Evolutionary conservation across 352 stramenopile genomes (phyloP), one percentile per base, ranked within the genome.

Genomic region (Phytophthora cajani): DNA sequence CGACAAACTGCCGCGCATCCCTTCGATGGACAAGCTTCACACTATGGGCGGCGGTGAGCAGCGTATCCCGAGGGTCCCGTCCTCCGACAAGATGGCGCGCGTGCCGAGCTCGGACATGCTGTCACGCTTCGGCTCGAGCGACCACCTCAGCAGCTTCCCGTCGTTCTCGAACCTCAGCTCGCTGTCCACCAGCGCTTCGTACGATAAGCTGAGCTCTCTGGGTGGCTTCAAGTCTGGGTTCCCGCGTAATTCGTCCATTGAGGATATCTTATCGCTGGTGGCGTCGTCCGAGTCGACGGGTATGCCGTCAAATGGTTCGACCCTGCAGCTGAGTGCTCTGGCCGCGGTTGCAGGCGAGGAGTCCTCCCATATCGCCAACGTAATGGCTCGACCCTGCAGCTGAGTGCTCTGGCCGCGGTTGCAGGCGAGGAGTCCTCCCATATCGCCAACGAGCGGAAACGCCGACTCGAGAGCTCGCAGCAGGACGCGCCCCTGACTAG

Each of bases 181-280:
- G 8, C 59, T 94, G 9, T 87, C 83, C 9, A 78, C 84, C 2
- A 92, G 86, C 38, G 81, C 80, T 9, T 95, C 88, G 32, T 94
- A 86, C 65, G 86, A 90, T 59, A 95, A 94, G 61, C 68, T 95
- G 17, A 92, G 75, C 56, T 75, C 77, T 0, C 69, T 95, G 21
- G 74, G 71, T 53, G 67, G 74, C 10, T 79, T 79, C 64, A 87
- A 81, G 55, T 82, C 80, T 49, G 65, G 73, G 5, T 92, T 95
- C 57, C 87, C 87, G 16, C 87, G 87, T 32, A 95, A 95, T 71
- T 95, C 88, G 21, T 95, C 88, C 14, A 93, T 95, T 47, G 88
- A 95, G 62, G 88, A 95, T 61, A 95, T 95, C 70, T 63, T 95
- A 53, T 95, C 88, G 59, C 77, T 95, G 1, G 87, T 95, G 47